Evolutionary conservation across 108 stramenopile genomes (phyloP).

Genomic region (Epithemia pelagica): DNA sequence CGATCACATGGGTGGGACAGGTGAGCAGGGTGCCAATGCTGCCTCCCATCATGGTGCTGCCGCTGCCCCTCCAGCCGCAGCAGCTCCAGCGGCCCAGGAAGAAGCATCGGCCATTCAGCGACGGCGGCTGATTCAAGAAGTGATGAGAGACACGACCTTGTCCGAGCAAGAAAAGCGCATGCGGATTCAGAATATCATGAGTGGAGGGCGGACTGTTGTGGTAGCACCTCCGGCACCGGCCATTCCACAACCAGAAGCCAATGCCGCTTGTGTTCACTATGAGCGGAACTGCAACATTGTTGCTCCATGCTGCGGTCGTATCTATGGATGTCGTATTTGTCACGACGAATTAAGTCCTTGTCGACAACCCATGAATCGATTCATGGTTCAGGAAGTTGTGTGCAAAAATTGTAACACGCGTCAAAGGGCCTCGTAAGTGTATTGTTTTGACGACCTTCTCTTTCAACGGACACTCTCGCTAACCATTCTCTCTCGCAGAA

Average conservation of each 20-base stretch:
- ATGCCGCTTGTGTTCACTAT: slow-evolving; percentile 63
- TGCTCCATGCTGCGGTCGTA: slow-evolving; percentile 69
- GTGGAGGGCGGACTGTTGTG: slow-evolving; percentile 42
- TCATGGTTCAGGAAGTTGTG: slow-evolving; percentile 66
- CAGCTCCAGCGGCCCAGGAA: slow-evolving; percentile 19
- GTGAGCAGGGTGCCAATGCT: background rate
- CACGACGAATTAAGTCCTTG: slow-evolving; percentile 72
- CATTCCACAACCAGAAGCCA: slow-evolving; percentile 26
- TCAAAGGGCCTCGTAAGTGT: slow-evolving; percentile 49
- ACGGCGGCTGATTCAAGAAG: slow-evolving; percentile 63
- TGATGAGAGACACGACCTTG: slow-evolving; percentile 62
- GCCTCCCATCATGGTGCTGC: background rate
- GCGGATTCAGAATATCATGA: slow-evolving; percentile 72
- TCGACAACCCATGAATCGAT: slow-evolving; percentile 74
- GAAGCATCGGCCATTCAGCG: slow-evolving; percentile 56
- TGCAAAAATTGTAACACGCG: slow-evolving; percentile 72
- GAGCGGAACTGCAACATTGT: slow-evolving; percentile 74
- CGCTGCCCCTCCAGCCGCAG: background rate
- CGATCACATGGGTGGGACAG: background rate
- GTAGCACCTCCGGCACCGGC: slow-evolving; percentile 35
- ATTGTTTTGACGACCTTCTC: background rate
- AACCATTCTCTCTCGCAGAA: slow-evolving; percentile 31
- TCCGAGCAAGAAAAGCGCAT: slow-evolving; percentile 60
- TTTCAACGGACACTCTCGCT: too few relatives aligned
- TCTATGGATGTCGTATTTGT: slow-evolving; percentile 84